Base-by-base conservation (phyloP, 1,139 yeast genomes). In the Yarrowia galli region DNA sequence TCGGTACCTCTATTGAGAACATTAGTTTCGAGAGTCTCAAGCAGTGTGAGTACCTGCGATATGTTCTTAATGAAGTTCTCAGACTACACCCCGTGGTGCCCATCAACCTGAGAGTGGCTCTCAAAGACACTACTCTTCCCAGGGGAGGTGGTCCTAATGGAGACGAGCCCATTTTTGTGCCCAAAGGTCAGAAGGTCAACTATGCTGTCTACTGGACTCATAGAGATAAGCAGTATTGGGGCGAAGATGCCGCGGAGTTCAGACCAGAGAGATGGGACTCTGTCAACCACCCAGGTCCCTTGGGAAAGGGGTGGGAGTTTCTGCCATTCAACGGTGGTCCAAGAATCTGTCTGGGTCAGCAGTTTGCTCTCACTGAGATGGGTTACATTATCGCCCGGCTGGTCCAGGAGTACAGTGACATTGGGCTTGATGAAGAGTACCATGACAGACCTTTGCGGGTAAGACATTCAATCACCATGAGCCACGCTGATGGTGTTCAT, bases 361-460 rank as follows among this genome's bases (percentile, higher is more conserved):
- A 49, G 25, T 49, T 51, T 51, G 58, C 58, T 10, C 58, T 51
- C 20, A 51, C 58, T 13, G 58, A 51, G 36, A 51, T 51, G 58
- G 58, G 58, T 0, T 51, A 51, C 18, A 51, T 51, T 22, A 18
- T 51, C 28, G 36, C 58, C 6, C 5, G 58, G n/a, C 43, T 51
- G 28, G 58, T 22, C 28, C 58, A 51, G 20, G 58, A 35, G 20
- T 51, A 51, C 6, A 36, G 43, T 9, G 58, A 51, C 20, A 51
- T 51, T 15, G 32, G 43, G 7, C 18, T 51, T 15, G 58, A 51
- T 16, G 58, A 20, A 20, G 58, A 51, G 58, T 51, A 51, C 12
- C 58, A 51, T 9, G 58, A 51, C 16, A 20, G 58, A 15, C 58
- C 58, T 6, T 16, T 51, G 15, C 20, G 58, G 18, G 58, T 51